Evolutionary conservation across 352 stramenopile species (phyloP), one percentile per base, ranked within the genome.

Genomic region (Phytophthora brassicae): DNA sequence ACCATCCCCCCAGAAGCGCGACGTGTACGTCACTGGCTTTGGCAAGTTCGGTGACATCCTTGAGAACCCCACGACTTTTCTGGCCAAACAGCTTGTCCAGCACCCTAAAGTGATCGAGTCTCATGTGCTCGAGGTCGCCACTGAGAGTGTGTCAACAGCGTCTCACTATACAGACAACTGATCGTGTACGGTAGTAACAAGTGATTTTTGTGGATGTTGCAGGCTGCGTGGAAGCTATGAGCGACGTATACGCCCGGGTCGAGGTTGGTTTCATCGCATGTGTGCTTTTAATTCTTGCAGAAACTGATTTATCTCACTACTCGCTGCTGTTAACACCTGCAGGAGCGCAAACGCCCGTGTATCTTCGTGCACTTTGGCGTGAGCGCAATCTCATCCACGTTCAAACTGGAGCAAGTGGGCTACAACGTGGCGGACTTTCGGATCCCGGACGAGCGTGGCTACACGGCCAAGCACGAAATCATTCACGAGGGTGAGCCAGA

Each of bases 381-480:
- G 29, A 80, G 68, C 4, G 77, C 79, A 31, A 67, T 68, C 2
- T 55, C 76, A 8, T 74, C 41, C 20, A 50, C 73, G 43, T 79
- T 93, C 43, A 66, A 71, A 29, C 60, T 95, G 19, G 86, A 95
- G 69, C 63, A 73, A 11, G 65, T 85, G 38, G 86, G 77, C 16
- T 95, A 95, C 69, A 95, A 95, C 47, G 42, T 91, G 23, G 84
- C 84, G 7, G 58, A 93, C 65, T 95, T 95, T 47, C 58, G 80
- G 12, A 92, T 95, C 60, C 84, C 84, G 16, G 86, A 95, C 36
- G 81, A 92, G 59, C 77, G 82, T 26, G 86, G 81, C 2, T 90
- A 77, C 61, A 66, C 88, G 16, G 79, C 81, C 14, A 74, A 77
- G 41, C 56, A 74, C 22, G 71, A 88, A 48, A 51, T 75, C 8